Percentiles rank a stretch among this genome's conserved stretches.
Conservation (phyloP, 106 monocot species). For the Platanthera zijinensis region DNA sequence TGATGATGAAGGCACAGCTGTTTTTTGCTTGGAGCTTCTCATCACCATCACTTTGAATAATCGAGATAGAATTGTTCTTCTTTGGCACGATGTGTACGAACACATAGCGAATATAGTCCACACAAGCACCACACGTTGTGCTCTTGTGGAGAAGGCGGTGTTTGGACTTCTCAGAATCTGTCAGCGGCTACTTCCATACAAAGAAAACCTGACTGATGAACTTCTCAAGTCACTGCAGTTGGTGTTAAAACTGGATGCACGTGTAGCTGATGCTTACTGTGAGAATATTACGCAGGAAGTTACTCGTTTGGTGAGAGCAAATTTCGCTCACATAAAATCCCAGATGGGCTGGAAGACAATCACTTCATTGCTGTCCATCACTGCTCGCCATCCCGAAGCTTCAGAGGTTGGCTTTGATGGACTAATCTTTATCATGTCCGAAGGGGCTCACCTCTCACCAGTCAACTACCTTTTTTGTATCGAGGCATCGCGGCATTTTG, state of each 20-base stretch:
- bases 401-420: slow-evolving; percentile 58
- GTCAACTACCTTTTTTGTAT: slow-evolving; percentile 35
- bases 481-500: slow-evolving; percentile 49
- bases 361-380: slow-evolving; percentile 42
- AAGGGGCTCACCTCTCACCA: slow-evolving; percentile 46
- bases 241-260: slow-evolving; percentile 56
- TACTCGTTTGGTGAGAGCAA: slow-evolving; percentile 43
- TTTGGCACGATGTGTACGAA: slow-evolving; percentile 48
- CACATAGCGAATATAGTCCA: slow-evolving; percentile 50
- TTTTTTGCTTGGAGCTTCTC: slow-evolving; percentile 56
- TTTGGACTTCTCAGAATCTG: slow-evolving; percentile 56
- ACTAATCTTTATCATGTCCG: slow-evolving; percentile 44
- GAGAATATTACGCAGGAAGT: slow-evolving; percentile 63
- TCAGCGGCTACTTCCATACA: slow-evolving; percentile 53
- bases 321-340: slow-evolving; percentile 47
- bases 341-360: slow-evolving; percentile 54
- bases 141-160: slow-evolving; percentile 56
- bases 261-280: slow-evolving; percentile 58
- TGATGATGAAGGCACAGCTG: slow-evolving; percentile 48
- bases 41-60: slow-evolving; percentile 53
- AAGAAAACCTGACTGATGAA: slow-evolving; percentile 50
- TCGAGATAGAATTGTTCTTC: slow-evolving; percentile 40
- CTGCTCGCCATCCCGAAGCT: slow-evolving; percentile 56
- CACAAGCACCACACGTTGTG: slow-evolving; percentile 49
- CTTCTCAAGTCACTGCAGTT: slow-evolving; percentile 48